Evolutionary conservation across 192 early-diverging fungal genomes (phyloP).

Genomic region (Haplosporangium gracile): DNA sequence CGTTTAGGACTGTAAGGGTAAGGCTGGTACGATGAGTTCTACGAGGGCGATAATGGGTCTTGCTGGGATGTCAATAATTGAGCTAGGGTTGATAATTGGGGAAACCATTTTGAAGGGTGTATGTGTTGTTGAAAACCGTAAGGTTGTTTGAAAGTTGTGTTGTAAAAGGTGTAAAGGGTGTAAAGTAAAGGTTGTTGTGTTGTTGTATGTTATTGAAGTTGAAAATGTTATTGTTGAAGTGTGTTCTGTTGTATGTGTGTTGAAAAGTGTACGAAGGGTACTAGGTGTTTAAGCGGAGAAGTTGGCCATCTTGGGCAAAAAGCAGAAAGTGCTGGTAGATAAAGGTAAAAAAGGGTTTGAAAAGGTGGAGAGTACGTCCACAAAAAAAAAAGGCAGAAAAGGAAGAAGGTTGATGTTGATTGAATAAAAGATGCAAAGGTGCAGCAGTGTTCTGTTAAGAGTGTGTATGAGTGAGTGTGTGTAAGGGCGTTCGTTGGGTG

Average conservation of each 20-base stretch:
- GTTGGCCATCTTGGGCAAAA: conserved; percentile 50
- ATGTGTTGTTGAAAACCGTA: conserved; percentile 35
- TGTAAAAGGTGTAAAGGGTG: conserved; percentile 22
- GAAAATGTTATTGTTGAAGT: conserved; percentile 4
- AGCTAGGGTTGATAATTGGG: conserved; percentile 44
- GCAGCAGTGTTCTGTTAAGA: conserved; percentile 6
- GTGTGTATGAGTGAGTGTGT: neutral
- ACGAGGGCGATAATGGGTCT: conserved; percentile 25
- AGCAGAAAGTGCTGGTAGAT: neutral
- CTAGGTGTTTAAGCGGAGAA: conserved; percentile 52
- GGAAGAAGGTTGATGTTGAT: neutral
- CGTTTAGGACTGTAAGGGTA: conserved; percentile 55
- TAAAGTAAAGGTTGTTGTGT: conserved; percentile 8
- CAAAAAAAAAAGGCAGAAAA: conserved; percentile 15
- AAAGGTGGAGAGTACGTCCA: conserved; percentile 37
- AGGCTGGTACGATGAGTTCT: conserved; percentile 31
- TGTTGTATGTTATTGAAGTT: conserved; percentile 34
- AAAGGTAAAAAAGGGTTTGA: neutral
- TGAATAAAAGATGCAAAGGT: neutral
- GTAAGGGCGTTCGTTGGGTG: neutral
- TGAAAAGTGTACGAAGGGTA: conserved; percentile 39
- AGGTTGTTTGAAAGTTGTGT: conserved; percentile 26
- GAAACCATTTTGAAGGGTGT: conserved; percentile 47
- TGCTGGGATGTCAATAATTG: conserved; percentile 39
- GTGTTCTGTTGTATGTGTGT: conserved; percentile 31